Evolutionary conservation across 2,329 filamentous ascomycete species (phyloP), one percentile per base, ranked within the genome.

Genomic region (Colletotrichum spaethianum): DNA sequence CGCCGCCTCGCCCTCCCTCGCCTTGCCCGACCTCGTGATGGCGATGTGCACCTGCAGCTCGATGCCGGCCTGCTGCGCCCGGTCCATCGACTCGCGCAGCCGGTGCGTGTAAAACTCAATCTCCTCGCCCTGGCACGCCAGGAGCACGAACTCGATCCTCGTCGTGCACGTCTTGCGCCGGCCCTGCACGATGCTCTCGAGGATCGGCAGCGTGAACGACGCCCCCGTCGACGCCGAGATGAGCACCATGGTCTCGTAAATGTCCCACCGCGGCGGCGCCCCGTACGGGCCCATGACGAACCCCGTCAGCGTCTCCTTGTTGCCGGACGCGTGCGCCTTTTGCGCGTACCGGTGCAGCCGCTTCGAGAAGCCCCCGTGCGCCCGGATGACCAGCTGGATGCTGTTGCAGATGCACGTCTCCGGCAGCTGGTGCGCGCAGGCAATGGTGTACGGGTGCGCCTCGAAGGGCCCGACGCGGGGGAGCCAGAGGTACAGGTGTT

Each of bases 181-280:
- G 0, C 81, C 78, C 40, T 83, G 82, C 1, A 89, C 82, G 2
- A 90, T 81, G 72, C 84, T 86, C 74, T 91, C 89, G 0, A 91
- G 81, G 3, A 91, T 88, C 0, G 89, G 89, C 7, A 91, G 79
- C 1, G 87, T 89, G 67, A 89, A 91, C 4, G 89, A 91, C 1
- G 89, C 87, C n/a, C 90, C 90, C 0, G 90, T 92, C 0, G 89
- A 91, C 0, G 89, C 89, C 0, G 89, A 89, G 52, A 91, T 87
- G 4, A 92, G 82, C 5, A 92, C 81, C 53, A 91, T 78, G 0
- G 88, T 89, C 78, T 91, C 90, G 77, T 87, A 91, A 0, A 87
- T 82, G 59, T 90, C 84, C 87, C 88, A 90, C 5, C 83, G 82
- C 0, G 89, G 88, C 2, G 89, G 88, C 5, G 79, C 79, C 20